Evolutionary conservation across 192 early-diverging fungal species (phyloP).

Genomic region (Backusella westeae): DNA sequence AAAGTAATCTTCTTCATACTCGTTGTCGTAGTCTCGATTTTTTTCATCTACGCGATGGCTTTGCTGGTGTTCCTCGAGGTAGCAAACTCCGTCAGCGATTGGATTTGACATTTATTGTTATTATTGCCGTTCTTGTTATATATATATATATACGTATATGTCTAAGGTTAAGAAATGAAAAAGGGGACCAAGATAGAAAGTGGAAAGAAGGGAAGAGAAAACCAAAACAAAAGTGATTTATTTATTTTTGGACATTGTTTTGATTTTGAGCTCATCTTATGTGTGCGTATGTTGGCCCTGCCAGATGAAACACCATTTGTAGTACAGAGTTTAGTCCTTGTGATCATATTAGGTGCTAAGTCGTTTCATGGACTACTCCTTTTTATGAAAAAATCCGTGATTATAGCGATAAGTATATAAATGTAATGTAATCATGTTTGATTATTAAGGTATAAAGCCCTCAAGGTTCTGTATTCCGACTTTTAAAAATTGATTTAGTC

Average conservation of each 20-base stretch:
- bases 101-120: neutral
- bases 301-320: neutral
- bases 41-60: neutral
- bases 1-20: neutral
- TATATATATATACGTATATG: neutral
- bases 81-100: neutral
- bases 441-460: neutral
- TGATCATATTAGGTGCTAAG: neutral
- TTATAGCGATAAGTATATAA: neutral
- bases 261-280: constrained; percentile 8
- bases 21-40: neutral
- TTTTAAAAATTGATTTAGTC: neutral
- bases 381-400: neutral
- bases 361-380: neutral
- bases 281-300: neutral
- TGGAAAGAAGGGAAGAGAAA: neutral
- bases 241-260: constrained; percentile 3
- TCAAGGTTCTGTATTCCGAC: neutral
- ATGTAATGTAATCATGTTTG: neutral
- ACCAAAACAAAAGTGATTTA: neutral
- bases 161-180: neutral
- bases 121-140: neutral
- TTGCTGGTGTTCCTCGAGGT: neutral
- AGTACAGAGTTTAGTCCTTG: neutral
- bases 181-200: neutral